These are phyloP conservation scores for Aeminium ludgeri DNA, from an alignment of 495 filamentous ascomycete species.

Conservation along the genomic window DNA sequence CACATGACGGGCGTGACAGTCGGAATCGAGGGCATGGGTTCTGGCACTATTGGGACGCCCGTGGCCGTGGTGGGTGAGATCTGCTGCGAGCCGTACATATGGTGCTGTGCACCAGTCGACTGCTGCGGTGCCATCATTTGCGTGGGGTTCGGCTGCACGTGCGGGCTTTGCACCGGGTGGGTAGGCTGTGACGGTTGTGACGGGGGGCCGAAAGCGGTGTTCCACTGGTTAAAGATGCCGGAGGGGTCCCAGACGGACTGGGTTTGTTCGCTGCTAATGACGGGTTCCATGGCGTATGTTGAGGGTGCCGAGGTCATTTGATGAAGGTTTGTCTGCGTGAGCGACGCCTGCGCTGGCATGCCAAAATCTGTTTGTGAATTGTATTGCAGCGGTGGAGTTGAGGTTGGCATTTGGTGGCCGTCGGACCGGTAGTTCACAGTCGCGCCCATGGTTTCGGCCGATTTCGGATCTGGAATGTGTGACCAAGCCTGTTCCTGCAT, in stretches of 20 bases:
- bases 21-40: slow-evolving; percentile 22
- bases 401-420: no score
- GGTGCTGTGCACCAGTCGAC: background rate
- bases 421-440: slow-evolving; percentile 3
- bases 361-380: background rate
- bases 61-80: slow-evolving; percentile 18
- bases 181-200: slow-evolving; percentile 22
- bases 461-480: slow-evolving; percentile 1
- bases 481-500: slow-evolving; percentile 5
- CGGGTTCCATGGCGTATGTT: slow-evolving; percentile 5
- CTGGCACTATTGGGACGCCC: slow-evolving; percentile 23
- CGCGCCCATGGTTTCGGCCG: slow-evolving; percentile 9
- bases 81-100: background rate
- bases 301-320: slow-evolving; percentile 8
- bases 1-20: slow-evolving; percentile 90
- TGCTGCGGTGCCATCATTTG: slow-evolving; percentile 1
- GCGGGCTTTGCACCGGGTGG: background rate
- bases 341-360: background rate
- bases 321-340: background rate
- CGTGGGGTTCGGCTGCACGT: background rate
- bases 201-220: slow-evolving; percentile 60
- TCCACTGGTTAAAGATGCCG: slow-evolving; percentile 92
- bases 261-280: slow-evolving; percentile 15
- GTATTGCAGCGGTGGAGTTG: no score
- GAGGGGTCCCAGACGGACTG: slow-evolving; percentile 69